phyloP scores from a whole-genome alignment of 495 filamentous ascomycete species.

The Talaromyces trachyspermus region DNA sequence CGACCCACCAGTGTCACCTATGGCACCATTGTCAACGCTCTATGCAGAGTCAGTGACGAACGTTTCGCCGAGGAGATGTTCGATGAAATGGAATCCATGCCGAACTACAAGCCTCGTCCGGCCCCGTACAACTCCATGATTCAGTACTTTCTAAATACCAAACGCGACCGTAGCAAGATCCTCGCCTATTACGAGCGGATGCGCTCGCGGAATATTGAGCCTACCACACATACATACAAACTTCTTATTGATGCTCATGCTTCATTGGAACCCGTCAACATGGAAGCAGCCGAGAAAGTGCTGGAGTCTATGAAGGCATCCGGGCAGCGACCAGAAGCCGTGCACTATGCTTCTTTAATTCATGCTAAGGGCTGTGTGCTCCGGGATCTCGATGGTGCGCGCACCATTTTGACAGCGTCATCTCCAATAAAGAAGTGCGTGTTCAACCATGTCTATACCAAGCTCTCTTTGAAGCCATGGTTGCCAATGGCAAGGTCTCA shows the following conservation, averaged over 20 bases:
- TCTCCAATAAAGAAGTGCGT: conserved; percentile 55
- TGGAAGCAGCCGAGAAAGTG: conserved; percentile 80
- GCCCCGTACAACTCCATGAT: conserved; percentile 99
- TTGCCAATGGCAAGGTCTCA: conserved; percentile 79
- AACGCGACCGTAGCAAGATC: conserved; percentile 89
- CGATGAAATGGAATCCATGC: conserved; percentile 98
- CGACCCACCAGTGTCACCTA: conserved; percentile 97
- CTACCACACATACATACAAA: conserved; percentile 95
- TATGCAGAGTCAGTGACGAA: conserved; percentile 95
- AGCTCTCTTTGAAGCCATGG: conserved; percentile 91
- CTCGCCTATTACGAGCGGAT: conserved; percentile 95
- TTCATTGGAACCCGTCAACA: conserved; percentile 86
- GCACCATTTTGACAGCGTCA: conserved; percentile 68
- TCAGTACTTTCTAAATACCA: conserved; percentile 97
- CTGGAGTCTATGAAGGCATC: conserved; percentile 68
- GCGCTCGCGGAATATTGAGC: conserved; percentile 76
- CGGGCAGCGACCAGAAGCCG: conserved; percentile 74
- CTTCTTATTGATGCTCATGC: conserved; percentile 94
- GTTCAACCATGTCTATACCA: conserved; percentile 87
- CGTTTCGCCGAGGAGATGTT: conserved; percentile 97
- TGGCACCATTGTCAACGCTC: conserved; percentile 93
- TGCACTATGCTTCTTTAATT: conserved; percentile 91
- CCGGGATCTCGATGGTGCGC: conserved; percentile 81
- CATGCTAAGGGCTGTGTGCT: conserved; percentile 93
- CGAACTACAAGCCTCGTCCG: conserved; percentile 95